These are phyloP conservation scores for Coemansia sp. DNA, from an alignment of 192 early-diverging fungal species.

Conservation along the genomic window DNA sequence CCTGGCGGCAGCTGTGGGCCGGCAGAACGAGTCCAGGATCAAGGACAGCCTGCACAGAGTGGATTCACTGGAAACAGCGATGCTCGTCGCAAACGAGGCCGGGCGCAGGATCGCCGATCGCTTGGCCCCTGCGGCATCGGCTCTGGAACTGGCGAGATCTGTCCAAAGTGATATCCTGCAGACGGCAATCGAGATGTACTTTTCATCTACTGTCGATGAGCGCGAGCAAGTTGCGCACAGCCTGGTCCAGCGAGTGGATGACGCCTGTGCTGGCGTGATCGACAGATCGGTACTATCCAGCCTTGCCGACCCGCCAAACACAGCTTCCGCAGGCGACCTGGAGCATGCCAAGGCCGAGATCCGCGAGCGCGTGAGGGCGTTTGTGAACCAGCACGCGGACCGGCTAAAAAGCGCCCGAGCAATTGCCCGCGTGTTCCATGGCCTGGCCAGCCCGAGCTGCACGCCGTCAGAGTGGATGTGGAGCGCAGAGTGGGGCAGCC, in stretches of 20 bases:
- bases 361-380: constrained; percentile 8
- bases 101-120: background rate
- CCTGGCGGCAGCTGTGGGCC: constrained; percentile 8
- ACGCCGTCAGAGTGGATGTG: constrained; percentile 37
- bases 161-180: constrained; percentile 16
- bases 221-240: background rate
- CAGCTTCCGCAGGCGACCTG: background rate
- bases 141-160: background rate
- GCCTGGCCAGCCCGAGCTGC: constrained; percentile 29
- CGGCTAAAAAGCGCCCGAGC: constrained; percentile 28
- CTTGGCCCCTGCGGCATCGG: background rate
- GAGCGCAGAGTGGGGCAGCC: constrained; percentile 41
- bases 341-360: background rate
- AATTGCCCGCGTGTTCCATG: constrained; percentile 39
- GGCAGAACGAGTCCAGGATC: constrained; percentile 25
- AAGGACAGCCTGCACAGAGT: constrained; percentile 15
- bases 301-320: background rate
- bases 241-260: background rate
- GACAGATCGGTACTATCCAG: background rate
- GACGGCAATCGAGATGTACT: constrained; percentile 20
- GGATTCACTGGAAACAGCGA: constrained; percentile 11
- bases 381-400: constrained; percentile 20
- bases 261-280: background rate
- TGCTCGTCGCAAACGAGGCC: constrained; percentile 4
- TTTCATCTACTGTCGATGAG: constrained; percentile 10